Percentiles rank a stretch among this genome's conserved stretches.
These are phyloP conservation scores for Drechslerella dactyloides DNA, from an alignment of 2,329 filamentous ascomycete genomes.

Conservation along the genomic window DNA sequence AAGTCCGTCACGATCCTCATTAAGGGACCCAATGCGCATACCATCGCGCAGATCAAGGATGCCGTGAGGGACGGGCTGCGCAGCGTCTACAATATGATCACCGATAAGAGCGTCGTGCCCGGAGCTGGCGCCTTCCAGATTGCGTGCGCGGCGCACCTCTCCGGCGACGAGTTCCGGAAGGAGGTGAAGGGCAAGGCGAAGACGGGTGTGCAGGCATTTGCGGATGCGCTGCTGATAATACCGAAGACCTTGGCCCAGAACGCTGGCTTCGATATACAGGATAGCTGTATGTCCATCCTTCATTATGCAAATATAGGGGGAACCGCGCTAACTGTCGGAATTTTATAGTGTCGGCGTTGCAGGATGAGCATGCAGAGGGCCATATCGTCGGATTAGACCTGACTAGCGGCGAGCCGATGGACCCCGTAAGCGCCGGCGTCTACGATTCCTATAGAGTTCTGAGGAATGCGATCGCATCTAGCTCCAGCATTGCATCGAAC, in stretches of 20 bases:
- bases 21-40: slow-evolving; percentile 94
- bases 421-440: slow-evolving; percentile 87
- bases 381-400: slow-evolving; percentile 87
- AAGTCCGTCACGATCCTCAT: slow-evolving; percentile 98
- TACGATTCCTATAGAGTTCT: slow-evolving; percentile 96
- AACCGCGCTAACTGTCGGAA: slow-evolving; percentile 47
- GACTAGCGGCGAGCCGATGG: slow-evolving; percentile 88
- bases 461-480: slow-evolving; percentile 90
- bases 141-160: slow-evolving; percentile 84
- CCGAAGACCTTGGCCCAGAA: slow-evolving; percentile 97
- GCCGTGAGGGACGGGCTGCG: slow-evolving; percentile 92
- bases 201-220: slow-evolving; percentile 92
- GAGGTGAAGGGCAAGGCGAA: slow-evolving; percentile 97
- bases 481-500: slow-evolving; percentile 93
- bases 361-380: slow-evolving; percentile 84
- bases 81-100: slow-evolving; percentile 99
- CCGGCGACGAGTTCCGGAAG: slow-evolving; percentile 83
- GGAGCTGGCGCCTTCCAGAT: slow-evolving; percentile 96
- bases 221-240: slow-evolving; percentile 91
- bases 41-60: slow-evolving; percentile 94
- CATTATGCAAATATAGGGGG: background rate
- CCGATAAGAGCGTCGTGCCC: slow-evolving; percentile 94
- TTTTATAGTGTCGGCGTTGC: slow-evolving; percentile 75
- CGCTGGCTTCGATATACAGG: slow-evolving; percentile 94
- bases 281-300: slow-evolving; percentile 73